Percentiles rank a stretch among this genome's conserved stretches.
Conservation (phyloP, 1,284 basidiomycete species). For the Ustilago trichophora region DNA sequence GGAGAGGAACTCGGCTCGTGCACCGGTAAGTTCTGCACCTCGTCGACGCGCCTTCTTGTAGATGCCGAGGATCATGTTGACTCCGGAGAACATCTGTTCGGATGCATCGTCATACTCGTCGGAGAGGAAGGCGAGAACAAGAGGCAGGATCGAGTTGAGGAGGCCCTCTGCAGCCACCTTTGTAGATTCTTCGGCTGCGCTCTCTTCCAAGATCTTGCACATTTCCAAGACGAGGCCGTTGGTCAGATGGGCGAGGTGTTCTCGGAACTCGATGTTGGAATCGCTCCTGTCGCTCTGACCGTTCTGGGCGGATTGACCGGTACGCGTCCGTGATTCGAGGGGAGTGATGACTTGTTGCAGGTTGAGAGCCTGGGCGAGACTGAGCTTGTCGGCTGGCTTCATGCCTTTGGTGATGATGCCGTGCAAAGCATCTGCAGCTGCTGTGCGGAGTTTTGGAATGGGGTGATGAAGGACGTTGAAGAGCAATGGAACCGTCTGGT, state of each 20-base stretch:
- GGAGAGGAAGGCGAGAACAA: constrained; percentile 86
- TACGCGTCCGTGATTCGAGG: constrained; percentile 57
- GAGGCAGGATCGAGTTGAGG: constrained; percentile 78
- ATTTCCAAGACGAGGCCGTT: constrained; percentile 86
- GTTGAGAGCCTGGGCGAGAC: constrained; percentile 88
- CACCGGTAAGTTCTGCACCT: constrained; percentile 34
- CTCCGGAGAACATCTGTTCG: constrained; percentile 58
- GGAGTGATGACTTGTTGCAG: constrained; percentile 57
- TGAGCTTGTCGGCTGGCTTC: constrained; percentile 89
- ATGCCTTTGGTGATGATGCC: constrained; percentile 90
- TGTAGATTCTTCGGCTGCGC: constrained; percentile 73
- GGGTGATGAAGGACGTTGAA: constrained; percentile 79
- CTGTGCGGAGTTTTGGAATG: constrained; percentile 78
- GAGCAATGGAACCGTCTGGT: constrained; percentile 83
- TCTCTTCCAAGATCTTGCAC: constrained; percentile 79
- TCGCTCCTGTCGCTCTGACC: constrained; percentile 72
- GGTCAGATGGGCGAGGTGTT: constrained; percentile 84
- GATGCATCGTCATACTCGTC: constrained; percentile 74
- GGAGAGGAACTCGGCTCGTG: constrained; percentile 73
- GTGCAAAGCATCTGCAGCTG: constrained; percentile 80
- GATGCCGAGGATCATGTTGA: constrained; percentile 54
- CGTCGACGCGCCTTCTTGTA: constrained; percentile 62
- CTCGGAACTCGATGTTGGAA: constrained; percentile 80
- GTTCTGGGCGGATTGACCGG: constrained; percentile 15
- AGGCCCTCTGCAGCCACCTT: constrained; percentile 76